Evolutionary conservation across 176 grass and related monocot genomes (phyloP), one percentile per base, ranked within the genome.

Genomic region (Tuctoria greenei): DNA sequence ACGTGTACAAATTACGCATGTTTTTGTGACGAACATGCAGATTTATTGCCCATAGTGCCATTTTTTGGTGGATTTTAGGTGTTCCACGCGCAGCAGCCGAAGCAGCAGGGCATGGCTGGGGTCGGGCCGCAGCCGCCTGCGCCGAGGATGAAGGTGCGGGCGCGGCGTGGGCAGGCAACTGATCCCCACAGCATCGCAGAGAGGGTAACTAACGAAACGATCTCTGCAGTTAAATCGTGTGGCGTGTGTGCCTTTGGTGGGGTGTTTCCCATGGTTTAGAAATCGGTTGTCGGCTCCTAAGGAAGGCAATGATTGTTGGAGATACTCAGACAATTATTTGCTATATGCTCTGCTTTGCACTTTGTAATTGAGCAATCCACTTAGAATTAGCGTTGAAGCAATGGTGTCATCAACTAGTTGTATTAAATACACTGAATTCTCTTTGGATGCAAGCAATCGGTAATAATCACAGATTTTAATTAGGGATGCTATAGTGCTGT

Each of bases 171-270:
- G 12, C 95, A 98, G 64, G 95, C 95, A 11, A 98, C 95, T 1
- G 95, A 98, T 34, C 95, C 95, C 24, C 95, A 98, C 88, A 98
- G 95, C 81, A 98, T 98, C 24, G 95, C 95, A 4, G 91, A 98
- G 79, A 83, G 95, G 80, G 94, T 97, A 89, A 87, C 45, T 97
- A 89, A 87, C 45, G 5, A 35, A 58, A 74, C 24, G 3, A 54
- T 68, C 61, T 72, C 25, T 46, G 26, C 3, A 7, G 44, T 24
- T 42, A 10, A 54, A 57, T 67, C 38, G 10, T 46, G 26, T 54
- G 69, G 17, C 34, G 5, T 26, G 5, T 26, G 40, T 20, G 20
- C 21, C 26, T 45, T 74, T 34, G 26, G 14, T 80, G 35, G 1
- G 20, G 15, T 69, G 8, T 55, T 62, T 75, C 1, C 3, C 17